phyloP scores from a whole-genome alignment of 129 eudicot genomes.

The Saussurea involucrata region DNA sequence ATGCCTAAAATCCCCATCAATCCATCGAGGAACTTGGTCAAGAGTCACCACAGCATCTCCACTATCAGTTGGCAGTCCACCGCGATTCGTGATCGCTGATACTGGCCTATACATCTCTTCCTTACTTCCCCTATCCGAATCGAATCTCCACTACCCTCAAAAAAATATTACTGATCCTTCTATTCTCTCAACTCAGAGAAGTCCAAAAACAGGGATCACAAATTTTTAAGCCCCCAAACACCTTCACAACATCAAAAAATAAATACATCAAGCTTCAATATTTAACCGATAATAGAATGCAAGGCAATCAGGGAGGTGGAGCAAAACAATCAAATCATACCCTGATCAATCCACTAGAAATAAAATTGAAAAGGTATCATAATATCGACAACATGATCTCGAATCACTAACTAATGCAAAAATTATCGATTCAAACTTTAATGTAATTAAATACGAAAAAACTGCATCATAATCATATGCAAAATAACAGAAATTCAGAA shows the following conservation, averaged over 20 bases:
- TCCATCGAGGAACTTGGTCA: slow-evolving; percentile 96
- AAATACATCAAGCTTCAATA: neutral
- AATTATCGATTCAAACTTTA: neutral
- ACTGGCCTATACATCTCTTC: slow-evolving; percentile 59
- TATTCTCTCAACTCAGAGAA: neutral
- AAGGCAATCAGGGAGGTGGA: neutral
- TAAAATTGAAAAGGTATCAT: neutral
- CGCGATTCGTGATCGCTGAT: slow-evolving; percentile 53
- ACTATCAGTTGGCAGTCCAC: slow-evolving; percentile 72
- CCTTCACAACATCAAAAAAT: neutral
- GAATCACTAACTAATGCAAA: neutral
- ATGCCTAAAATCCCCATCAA: slow-evolving; percentile 72
- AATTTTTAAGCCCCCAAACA: neutral
- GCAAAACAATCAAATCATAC: neutral
- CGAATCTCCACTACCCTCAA: slow-evolving; percentile 15
- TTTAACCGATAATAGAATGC: neutral
- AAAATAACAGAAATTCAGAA: slow-evolving; percentile 3
- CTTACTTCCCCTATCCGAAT: neutral
- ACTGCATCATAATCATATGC: neutral
- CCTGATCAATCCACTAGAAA: neutral
- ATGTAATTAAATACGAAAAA: neutral
- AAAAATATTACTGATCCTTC: neutral
- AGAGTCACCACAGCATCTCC: slow-evolving; percentile 80
- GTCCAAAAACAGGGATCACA: neutral
- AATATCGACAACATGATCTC: neutral